These are phyloP conservation scores for Xylaria intraflava DNA, from an alignment of 495 filamentous ascomycete genomes.

Conservation along the genomic window DNA sequence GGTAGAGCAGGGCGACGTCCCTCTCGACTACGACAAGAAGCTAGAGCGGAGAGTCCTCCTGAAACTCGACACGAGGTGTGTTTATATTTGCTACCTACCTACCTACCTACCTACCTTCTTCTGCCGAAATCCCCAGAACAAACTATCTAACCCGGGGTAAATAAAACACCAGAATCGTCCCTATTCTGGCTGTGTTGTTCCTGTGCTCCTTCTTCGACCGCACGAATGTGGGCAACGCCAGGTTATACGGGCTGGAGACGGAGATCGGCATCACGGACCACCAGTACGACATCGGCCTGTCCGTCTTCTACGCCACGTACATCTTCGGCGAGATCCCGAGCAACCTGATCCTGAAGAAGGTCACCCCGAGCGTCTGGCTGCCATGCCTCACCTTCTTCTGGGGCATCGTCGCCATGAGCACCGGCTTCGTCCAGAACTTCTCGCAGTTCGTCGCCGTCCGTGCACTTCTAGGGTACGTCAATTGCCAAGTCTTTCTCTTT, in stretches of 20 bases:
- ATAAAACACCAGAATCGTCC: slow-evolving; percentile 33
- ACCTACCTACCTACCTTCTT: neutral
- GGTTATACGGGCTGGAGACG: slow-evolving; percentile 61
- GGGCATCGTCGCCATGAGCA: slow-evolving; percentile 53
- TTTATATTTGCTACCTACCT: neutral
- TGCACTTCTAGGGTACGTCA: slow-evolving; percentile 63
- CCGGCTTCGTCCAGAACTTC: slow-evolving; percentile 73
- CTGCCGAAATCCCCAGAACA: neutral
- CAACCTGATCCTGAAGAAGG: slow-evolving; percentile 75
- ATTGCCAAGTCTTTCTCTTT: neutral
- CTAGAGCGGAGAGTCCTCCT: slow-evolving; percentile 40
- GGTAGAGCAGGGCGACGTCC: slow-evolving; percentile 15
- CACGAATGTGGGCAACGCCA: slow-evolving; percentile 78
- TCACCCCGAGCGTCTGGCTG: slow-evolving; percentile 56
- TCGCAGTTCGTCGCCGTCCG: slow-evolving; percentile 67
- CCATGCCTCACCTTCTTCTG: slow-evolving; percentile 50
- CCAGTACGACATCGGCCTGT: slow-evolving; percentile 62
- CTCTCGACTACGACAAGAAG: slow-evolving; percentile 16
- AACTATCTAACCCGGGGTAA: neutral
- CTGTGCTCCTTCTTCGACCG: slow-evolving; percentile 68
- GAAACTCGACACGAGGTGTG: slow-evolving; percentile 50
- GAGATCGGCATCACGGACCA: slow-evolving; percentile 56
- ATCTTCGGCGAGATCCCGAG: slow-evolving; percentile 67
- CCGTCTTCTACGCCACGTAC: slow-evolving; percentile 52
- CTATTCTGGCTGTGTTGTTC: slow-evolving; percentile 43